Percentiles rank a stretch among this genome's conserved stretches.
Conservation (phyloP, 352 stramenopile species). For the Nothophytophthora sp. region DNA sequence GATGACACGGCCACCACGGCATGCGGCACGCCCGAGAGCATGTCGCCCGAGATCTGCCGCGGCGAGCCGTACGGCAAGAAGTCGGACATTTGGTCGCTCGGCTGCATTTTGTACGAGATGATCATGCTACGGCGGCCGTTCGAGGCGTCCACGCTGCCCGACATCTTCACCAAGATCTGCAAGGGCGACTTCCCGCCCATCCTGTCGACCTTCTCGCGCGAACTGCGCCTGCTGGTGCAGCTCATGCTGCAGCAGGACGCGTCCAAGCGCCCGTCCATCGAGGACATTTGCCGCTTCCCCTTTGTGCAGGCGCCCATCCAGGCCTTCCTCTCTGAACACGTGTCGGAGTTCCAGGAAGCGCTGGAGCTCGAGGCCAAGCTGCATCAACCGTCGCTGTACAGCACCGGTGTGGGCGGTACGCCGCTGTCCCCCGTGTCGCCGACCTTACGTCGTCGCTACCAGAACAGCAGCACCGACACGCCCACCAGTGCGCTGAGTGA, state of each 20-base stretch:
- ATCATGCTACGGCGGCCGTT: conserved; percentile 88
- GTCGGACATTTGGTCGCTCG: conserved; percentile 90
- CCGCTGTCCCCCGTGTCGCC: conserved; percentile 42
- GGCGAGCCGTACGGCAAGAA: conserved; percentile 89
- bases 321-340: conserved; percentile 83
- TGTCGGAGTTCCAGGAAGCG: conserved; percentile 85
- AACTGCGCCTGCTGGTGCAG: conserved; percentile 82
- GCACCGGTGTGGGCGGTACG: conserved; percentile 30
- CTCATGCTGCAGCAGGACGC: conserved; percentile 89
- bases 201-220: conserved; percentile 71
- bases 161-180: conserved; percentile 91
- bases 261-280: conserved; percentile 85
- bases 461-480: conserved; percentile 47
- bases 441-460: conserved; percentile 41
- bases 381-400: conserved; percentile 79
- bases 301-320: conserved; percentile 87
- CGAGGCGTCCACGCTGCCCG: conserved; percentile 74
- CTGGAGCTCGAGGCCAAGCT: conserved; percentile 88
- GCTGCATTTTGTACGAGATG: conserved; percentile 91
- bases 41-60: conserved; percentile 89
- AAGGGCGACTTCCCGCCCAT: conserved; percentile 86
- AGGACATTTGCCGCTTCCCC: conserved; percentile 89
- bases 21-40: conserved; percentile 86
- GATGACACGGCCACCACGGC: conserved; percentile 83
- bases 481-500: conserved; percentile 33